These are phyloP conservation scores for Sanguinoderma infundibulare DNA, from an alignment of 1,284 basidiomycete species.

Conservation along the genomic window DNA sequence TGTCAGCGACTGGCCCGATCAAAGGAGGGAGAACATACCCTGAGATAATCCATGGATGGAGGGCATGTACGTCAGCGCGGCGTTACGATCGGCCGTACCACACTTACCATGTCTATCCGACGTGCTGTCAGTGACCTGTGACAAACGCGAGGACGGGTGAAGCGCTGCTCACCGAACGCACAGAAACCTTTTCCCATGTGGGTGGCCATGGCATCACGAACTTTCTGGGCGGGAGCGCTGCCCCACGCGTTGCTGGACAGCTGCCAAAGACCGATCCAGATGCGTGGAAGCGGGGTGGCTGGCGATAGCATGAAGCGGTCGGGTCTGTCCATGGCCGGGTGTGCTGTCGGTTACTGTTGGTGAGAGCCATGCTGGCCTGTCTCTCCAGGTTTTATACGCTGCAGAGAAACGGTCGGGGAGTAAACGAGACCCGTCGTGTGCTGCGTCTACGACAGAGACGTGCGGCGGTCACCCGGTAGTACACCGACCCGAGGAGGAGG, in stretches of 20 bases:
- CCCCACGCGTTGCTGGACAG: conserved; percentile 81
- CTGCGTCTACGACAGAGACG: conserved; percentile 5
- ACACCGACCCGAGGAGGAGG: conserved; percentile 18
- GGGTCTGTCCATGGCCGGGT: conserved; percentile 13
- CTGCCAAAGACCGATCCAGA: conserved; percentile 64
- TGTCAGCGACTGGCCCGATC: conserved; percentile 7
- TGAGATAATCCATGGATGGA: conserved; percentile 7
- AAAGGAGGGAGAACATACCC: conserved; percentile 17
- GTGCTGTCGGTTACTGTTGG: conserved; percentile 1
- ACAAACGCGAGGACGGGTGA: background rate
- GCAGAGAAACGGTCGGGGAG: conserved; percentile 11
- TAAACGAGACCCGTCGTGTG: conserved; percentile 17
- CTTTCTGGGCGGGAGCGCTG: conserved; percentile 62
- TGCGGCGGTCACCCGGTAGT: conserved; percentile 17
- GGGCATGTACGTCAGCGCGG: background rate
- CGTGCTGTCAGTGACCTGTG: conserved; percentile 5
- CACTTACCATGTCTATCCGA: conserved; percentile 40
- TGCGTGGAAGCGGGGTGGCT: conserved; percentile 19
- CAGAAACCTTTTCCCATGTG: conserved; percentile 67
- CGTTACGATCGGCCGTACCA: background rate
- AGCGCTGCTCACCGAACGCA: conserved; percentile 61
- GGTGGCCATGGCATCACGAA: conserved; percentile 65
- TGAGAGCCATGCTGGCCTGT: background rate
- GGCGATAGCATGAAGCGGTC: conserved; percentile 19
- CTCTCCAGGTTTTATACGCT: conserved; percentile 11